Evolutionary conservation across 1,284 basidiomycete species (phyloP).

Genomic region (Heterobasidion annosum): DNA sequence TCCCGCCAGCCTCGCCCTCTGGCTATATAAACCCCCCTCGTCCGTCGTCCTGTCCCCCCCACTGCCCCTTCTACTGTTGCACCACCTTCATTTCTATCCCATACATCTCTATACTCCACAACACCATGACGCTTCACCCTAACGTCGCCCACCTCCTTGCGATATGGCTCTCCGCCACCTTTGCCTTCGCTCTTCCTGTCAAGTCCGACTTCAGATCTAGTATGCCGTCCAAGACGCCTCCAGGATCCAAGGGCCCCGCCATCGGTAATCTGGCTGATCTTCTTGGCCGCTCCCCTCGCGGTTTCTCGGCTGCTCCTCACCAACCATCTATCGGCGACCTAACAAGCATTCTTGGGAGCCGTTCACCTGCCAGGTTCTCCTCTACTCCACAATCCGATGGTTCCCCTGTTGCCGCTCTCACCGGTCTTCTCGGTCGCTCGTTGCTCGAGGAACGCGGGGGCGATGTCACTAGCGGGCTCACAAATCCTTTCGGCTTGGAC

Average conservation of each 20-base stretch:
- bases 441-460: too few species aligned
- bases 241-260: not conserved
- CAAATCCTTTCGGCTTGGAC: too few species aligned
- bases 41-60: not conserved
- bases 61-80: not conserved
- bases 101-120: not conserved
- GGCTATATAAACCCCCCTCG: not conserved
- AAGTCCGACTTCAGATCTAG: not conserved
- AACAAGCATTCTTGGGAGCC: too few species aligned
- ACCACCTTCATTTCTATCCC: not conserved
- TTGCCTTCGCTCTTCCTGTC: conserved; percentile 1
- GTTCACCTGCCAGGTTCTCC: too few species aligned
- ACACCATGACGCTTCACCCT: conserved; percentile 3
- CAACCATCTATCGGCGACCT: not conserved
- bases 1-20: not conserved
- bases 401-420: too few species aligned
- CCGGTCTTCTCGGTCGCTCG: too few species aligned
- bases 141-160: conserved; percentile 9
- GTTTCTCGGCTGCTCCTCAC: not conserved
- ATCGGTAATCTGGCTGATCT: not conserved
- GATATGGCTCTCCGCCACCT: conserved; percentile 6
- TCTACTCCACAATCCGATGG: too few species aligned
- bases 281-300: not conserved
- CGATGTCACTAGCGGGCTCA: too few species aligned
- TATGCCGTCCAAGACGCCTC: not conserved